A percentile compares a stretch with the other conserved stretches of the same genome.
phyloP scores from a whole-genome alignment of 2,329 filamentous ascomycete species.

The Penicillium sp. region DNA sequence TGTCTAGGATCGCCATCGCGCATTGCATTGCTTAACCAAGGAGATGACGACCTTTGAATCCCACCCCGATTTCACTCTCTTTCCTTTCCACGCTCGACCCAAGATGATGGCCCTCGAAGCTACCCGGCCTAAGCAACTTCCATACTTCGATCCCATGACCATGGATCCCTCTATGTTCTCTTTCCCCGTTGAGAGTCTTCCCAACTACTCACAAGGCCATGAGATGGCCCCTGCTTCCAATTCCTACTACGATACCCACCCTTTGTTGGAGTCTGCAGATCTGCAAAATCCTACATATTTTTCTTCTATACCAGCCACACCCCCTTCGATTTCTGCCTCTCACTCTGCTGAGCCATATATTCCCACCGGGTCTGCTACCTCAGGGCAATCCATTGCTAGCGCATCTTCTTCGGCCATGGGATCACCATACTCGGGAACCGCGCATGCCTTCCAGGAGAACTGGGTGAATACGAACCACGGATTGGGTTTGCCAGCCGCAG shows the following conservation, averaged over 20 bases:
- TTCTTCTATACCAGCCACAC: conserved; percentile 34
- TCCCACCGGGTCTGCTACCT: conserved; percentile 62
- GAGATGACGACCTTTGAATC: conserved; percentile 15
- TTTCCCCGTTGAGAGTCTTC: conserved; percentile 30
- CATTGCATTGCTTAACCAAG: not conserved
- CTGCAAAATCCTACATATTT: conserved; percentile 29
- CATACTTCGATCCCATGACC: conserved; percentile 33
- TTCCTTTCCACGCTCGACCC: conserved; percentile 7
- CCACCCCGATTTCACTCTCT: conserved; percentile 17
- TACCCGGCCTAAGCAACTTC: conserved; percentile 28
- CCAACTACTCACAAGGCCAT: conserved; percentile 23
- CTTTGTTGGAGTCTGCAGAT: conserved; percentile 31
- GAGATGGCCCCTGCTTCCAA: conserved; percentile 25
- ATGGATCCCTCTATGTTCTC: conserved; percentile 37
- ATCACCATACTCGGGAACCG: conserved; percentile 64
- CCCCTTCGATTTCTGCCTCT: conserved; percentile 33
- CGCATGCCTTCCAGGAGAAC: conserved; percentile 58
- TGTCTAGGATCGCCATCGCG: not conserved
- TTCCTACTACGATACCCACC: conserved; percentile 32
- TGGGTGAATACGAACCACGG: conserved; percentile 56
- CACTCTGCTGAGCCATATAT: conserved; percentile 45
- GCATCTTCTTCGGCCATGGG: conserved; percentile 66
- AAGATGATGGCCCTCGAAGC: conserved; percentile 39
- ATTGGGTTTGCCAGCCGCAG: conserved; percentile 63
- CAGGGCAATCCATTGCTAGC: conserved; percentile 56